Percentiles rank a stretch among this genome's conserved stretches.
phyloP scores from a whole-genome alignment of 75 land plant species.

The Larix kaempferi region DNA sequence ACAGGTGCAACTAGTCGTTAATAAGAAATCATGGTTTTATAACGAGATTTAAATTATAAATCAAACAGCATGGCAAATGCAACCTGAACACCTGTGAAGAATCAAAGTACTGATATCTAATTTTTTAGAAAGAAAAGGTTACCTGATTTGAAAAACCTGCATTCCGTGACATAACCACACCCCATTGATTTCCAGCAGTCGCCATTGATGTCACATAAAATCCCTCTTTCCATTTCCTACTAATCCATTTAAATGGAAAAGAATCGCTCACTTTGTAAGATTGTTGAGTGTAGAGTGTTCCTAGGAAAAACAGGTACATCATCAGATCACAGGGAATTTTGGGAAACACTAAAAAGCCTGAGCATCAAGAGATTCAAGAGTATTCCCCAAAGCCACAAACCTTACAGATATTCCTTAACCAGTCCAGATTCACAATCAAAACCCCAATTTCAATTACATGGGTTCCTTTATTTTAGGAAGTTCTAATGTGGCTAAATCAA shows the following conservation, averaged over 20 bases:
- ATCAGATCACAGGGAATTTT: not conserved
- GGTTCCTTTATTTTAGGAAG: no score
- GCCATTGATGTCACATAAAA: conserved; percentile 84
- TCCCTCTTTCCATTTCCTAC: conserved; percentile 75
- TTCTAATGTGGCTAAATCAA: no score
- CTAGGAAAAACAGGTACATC: conserved; percentile 15
- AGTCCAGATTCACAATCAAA: no score
- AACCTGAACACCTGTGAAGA: no score
- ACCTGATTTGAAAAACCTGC: conserved; percentile 69
- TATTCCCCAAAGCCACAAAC: no score
- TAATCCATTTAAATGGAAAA: conserved; percentile 82
- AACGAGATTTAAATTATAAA: not conserved
- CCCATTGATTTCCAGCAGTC: conserved; percentile 75
- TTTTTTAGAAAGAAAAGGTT: no score
- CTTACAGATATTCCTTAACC: no score
- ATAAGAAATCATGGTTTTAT: not conserved
- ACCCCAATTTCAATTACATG: no score
- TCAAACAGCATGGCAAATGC: not conserved
- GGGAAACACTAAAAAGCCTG: not conserved
- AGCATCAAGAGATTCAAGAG: no score
- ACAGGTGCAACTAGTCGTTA: not conserved
- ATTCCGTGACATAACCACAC: conserved; percentile 69
- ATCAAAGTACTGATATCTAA: no score
- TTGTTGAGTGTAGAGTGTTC: conserved; percentile 65
- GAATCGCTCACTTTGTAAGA: conserved; percentile 82